phyloP scores from a whole-genome alignment of 2,329 filamentous ascomycete genomes.

The Cercospora nicotianae region DNA sequence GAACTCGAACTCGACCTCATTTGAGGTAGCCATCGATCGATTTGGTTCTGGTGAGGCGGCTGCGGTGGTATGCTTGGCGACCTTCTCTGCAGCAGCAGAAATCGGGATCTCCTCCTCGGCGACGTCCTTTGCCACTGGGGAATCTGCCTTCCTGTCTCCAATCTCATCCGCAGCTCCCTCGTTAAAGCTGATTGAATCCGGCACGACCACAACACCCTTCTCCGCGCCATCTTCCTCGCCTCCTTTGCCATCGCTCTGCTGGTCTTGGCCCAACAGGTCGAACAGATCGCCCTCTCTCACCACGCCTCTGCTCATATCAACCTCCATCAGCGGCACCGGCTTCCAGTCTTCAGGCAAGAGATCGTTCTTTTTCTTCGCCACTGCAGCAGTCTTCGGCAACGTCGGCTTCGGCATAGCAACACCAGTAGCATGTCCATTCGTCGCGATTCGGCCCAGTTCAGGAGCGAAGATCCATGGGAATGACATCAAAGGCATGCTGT shows the following conservation, averaged over 20 bases:
- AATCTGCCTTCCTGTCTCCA: neutral
- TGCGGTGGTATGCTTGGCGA: neutral
- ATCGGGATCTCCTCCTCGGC: too few species aligned
- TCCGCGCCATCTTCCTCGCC: neutral
- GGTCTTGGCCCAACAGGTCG: constrained; percentile 10
- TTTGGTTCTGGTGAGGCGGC: neutral
- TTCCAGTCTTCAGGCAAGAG: constrained; percentile 19
- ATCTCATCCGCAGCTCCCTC: neutral
- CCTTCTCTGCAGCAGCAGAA: neutral
- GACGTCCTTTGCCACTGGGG: neutral
- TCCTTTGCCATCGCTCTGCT: neutral
- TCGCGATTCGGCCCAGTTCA: constrained; percentile 70
- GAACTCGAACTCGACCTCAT: neutral
- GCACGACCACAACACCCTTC: constrained; percentile 3
- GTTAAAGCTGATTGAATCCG: neutral
- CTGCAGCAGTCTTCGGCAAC: constrained; percentile 15
- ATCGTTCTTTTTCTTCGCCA: constrained; percentile 13
- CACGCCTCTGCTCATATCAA: constrained; percentile 17
- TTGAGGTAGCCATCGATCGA: neutral
- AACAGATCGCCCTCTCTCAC: constrained; percentile 26
- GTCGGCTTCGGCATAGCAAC: constrained; percentile 19
- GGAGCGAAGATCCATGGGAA: constrained; percentile 89
- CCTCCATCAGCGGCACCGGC: constrained; percentile 21
- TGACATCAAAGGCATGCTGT: constrained; percentile 76
- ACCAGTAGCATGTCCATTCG: constrained; percentile 23